phyloP scores from a whole-genome alignment of 2,329 filamentous ascomycete genomes.

The Aspergillaceae sp. region DNA sequence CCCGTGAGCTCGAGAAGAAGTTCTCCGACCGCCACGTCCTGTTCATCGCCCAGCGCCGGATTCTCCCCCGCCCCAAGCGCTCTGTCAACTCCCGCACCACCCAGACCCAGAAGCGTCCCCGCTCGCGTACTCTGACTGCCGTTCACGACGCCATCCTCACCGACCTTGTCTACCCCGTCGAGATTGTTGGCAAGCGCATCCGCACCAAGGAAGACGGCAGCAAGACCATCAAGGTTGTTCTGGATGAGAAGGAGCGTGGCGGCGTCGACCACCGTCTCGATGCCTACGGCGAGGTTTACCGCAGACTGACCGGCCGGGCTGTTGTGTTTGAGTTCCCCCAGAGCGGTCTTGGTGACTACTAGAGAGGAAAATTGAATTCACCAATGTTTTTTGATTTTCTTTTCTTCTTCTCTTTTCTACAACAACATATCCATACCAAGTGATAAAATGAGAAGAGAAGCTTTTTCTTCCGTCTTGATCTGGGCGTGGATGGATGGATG shows the following conservation, averaged over 20 bases:
- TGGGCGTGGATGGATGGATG: neutral
- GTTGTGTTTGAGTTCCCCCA: slow-evolving; percentile 99
- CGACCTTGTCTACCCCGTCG: slow-evolving; percentile 98
- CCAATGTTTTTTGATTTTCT: slow-evolving; percentile 8
- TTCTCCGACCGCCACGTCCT: slow-evolving; percentile 99
- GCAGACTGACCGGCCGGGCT: slow-evolving; percentile 88
- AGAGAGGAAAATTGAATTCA: slow-evolving; percentile 34
- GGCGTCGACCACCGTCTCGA: slow-evolving; percentile 99
- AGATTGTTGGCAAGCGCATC: slow-evolving; percentile 98
- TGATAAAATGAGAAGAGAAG: neutral
- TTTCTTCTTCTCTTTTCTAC: neutral
- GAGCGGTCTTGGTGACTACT: slow-evolving; percentile 69
- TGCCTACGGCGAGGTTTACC: slow-evolving; percentile 99
- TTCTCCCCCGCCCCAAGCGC: slow-evolving; percentile 96
- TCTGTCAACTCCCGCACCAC: slow-evolving; percentile 92
- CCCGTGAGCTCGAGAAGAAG: slow-evolving; percentile 99
- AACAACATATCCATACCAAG: neutral
- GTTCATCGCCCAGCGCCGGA: slow-evolving; percentile 97
- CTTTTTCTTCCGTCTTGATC: slow-evolving; percentile 5
- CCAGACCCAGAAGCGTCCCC: slow-evolving; percentile 97
- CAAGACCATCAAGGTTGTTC: slow-evolving; percentile 98
- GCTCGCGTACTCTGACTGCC: slow-evolving; percentile 93
- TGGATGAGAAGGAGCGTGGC: slow-evolving; percentile 99
- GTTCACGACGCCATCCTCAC: slow-evolving; percentile 97
- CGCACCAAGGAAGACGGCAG: slow-evolving; percentile 97